These are phyloP conservation scores for Solanum appendiculatum DNA, from an alignment of 257 asterid genomes.

Conservation along the genomic window DNA sequence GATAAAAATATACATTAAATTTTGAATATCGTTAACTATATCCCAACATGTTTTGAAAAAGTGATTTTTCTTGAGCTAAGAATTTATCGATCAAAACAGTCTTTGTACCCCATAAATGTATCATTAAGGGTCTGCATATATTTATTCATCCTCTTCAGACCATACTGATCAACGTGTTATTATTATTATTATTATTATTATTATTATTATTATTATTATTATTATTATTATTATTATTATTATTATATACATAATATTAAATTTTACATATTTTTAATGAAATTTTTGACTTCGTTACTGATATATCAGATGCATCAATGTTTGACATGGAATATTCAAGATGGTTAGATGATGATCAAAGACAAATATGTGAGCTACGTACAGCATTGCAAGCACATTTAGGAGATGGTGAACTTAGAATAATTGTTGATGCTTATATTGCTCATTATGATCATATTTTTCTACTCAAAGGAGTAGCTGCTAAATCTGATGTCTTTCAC, in stretches of 20 bases:
- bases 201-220: too few relatives aligned
- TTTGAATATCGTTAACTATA: too few relatives aligned
- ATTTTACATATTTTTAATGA: neutral
- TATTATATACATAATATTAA: neutral
- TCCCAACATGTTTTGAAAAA: too few relatives aligned
- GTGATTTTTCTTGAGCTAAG: too few relatives aligned
- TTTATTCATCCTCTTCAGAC: too few relatives aligned
- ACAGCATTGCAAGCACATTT: slow-evolving; percentile 71
- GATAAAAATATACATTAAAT: too few relatives aligned
- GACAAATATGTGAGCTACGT: slow-evolving; percentile 78
- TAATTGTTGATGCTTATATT: slow-evolving; percentile 60
- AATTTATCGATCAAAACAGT: too few relatives aligned
- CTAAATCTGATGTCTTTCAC: slow-evolving; percentile 82
- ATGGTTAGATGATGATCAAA: slow-evolving; percentile 84
- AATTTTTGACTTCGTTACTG: neutral
- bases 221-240: too few relatives aligned
- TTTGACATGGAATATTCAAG: slow-evolving; percentile 92
- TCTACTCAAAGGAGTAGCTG: slow-evolving; percentile 65
- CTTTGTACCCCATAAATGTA: neutral
- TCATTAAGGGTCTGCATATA: neutral
- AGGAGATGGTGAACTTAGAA: slow-evolving; percentile 59
- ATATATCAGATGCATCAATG: slow-evolving; percentile 56
- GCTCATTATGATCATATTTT: slow-evolving; percentile 75
- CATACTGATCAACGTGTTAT: too few relatives aligned
- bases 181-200: too few relatives aligned